These are phyloP conservation scores for Cynanchum wilfordii DNA, from an alignment of 257 asterid species.

Conservation along the genomic window DNA sequence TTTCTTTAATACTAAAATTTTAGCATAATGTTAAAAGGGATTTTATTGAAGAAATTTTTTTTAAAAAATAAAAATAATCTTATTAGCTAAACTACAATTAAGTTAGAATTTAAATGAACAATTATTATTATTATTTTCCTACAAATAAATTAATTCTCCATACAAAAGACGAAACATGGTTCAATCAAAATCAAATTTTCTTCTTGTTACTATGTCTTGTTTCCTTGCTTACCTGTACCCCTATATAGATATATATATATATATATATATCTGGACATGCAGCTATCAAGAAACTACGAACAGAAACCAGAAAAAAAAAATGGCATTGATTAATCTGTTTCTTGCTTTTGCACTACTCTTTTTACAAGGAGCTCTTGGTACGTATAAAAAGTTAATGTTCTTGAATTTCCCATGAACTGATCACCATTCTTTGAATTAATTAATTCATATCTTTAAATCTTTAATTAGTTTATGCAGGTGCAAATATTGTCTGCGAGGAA, in stretches of 20 bases:
- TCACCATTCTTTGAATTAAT: no score
- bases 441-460: neutral
- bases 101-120: no score
- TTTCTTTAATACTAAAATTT: no score
- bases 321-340: conserved; percentile 8
- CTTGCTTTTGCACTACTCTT: conserved; percentile 10
- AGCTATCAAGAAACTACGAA: neutral
- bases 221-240: neutral
- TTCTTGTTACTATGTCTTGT: neutral
- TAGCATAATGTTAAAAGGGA: no score
- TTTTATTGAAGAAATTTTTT: no score
- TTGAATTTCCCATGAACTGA: no score
- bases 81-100: no score
- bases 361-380: conserved; percentile 6
- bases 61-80: no score
- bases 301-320: neutral
- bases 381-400: no score
- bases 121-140: no score
- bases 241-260: no score
- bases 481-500: conserved; percentile 40
- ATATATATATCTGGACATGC: neutral
- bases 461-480: conserved; percentile 24
- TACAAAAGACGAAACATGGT: neutral
- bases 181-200: neutral
- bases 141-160: neutral